Evolutionary conservation across 208 protist genomes (phyloP), one percentile per base, ranked within the genome.

Genomic region (Trypanosoma platydactyli): DNA sequence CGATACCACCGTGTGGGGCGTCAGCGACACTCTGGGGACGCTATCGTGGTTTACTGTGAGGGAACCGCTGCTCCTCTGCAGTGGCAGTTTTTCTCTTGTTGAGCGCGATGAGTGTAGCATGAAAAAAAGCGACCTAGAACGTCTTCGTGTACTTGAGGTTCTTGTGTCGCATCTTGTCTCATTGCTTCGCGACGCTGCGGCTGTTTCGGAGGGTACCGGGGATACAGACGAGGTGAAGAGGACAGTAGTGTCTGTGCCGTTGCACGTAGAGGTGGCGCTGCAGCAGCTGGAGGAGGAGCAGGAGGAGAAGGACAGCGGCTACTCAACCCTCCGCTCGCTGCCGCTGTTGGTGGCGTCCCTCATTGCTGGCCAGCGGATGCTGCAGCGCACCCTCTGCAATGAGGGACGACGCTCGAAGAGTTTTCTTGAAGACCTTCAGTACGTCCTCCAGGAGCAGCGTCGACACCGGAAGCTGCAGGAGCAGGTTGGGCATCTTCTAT

Each of bases 1-100:
- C 30, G 53, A 73, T n/a, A 79, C 73, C 1, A 70, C 65, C 11
- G 49, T 87, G 38, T 90, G 79, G 78, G 77, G 73, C 12, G 55
- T 85, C 24, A 57, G 76, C 16, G 50, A 30, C 7, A 48, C 16
- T 0, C 59, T 75, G 7, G 84, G 76, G 0, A 48, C 45, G 42
- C 42, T 66, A 24, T 64, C 50, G 30, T 71, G 59, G 52, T 68
- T 81, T 53, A 61, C 48, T 1, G 77, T 77, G 29, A 44, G 49
- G 22, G 72, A 77, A 52, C 42, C 42, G 16, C 42, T 71, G 16
- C 9, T 58, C 33, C 33, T 38, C 3, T 42, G 22, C 22, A 57
- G 6, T 11, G 24, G n/a, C 4, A 20, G 40, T 15, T 12, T 33
- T 38, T 33, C 25, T 22, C 16, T 53, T 57, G 42, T 60, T 9